Evolutionary conservation across 139 green algal species (phyloP), one percentile per base, ranked within the genome.

Genomic region (Micromonas pusilla): DNA sequence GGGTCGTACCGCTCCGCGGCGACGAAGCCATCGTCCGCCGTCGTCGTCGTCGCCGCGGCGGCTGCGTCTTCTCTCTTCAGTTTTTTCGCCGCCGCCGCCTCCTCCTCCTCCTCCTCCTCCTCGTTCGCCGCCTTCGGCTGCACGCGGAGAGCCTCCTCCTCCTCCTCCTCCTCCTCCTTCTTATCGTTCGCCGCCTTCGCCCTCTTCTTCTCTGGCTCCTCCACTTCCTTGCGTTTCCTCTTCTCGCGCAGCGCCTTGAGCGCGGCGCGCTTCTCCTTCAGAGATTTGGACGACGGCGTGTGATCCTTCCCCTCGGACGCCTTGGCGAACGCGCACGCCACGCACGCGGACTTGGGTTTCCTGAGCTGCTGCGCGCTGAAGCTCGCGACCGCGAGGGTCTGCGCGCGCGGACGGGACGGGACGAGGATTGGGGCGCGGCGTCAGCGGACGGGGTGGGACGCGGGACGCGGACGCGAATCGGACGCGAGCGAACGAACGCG

Each of bases 21-120:
- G 52, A 62, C 52, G 52, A 62, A 62, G 20, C 16, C 52, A 62
- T 62, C 52, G 16, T n/a, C n/a, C n/a, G n/a, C n/a, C n/a, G n/a
- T n/a, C n/a, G n/a, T n/a, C n/a, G n/a, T n/a, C n/a, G 13, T 68
- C 9, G 45, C 16, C 45, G 45, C 45, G 45, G 16, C 45, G 9
- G 45, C 9, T 57, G 45, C 45, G 9, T 57, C 45, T 9, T 57
- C 45, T 23, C n/a, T n/a, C n/a, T 57, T 57, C 45, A 9, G 9
- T 9, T 68, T 16, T 28, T 16, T 16, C 45, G 45, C 45, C 9
- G 45, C 9, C 16, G 45, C 45, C 9, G 45, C 9, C 16, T 28
- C 20, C 25, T 66, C 31, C 54, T 76, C 66, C 54, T 87, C 83
- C 31, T 85, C 53, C 37, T 86, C 80, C 39, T 5, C 30, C 2